Conservation (phyloP, 2,329 filamentous ascomycete species). For the Pseudogymnoascus pannorum region DNA sequence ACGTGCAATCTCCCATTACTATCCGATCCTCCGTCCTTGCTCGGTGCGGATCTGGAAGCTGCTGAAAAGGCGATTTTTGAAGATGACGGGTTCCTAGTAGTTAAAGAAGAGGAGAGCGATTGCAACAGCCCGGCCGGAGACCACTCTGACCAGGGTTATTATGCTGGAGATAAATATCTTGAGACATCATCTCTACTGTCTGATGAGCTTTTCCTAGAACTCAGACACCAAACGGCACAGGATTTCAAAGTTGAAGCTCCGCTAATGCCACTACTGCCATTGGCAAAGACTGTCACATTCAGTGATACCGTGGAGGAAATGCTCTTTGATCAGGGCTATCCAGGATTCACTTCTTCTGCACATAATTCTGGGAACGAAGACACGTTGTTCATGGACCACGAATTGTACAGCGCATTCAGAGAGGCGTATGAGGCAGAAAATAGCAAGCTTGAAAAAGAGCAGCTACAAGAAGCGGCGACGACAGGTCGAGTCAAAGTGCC, state of each 20-base stretch:
- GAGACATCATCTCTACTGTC: not conserved
- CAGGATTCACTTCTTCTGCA: not conserved
- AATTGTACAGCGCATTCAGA: constrained; percentile 15
- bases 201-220: not conserved
- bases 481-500: constrained; percentile 43
- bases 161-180: not conserved
- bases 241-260: constrained; percentile 25
- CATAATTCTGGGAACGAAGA: not conserved
- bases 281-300: constrained; percentile 23
- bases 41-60: constrained; percentile 18
- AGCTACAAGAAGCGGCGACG: constrained; percentile 27
- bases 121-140: not conserved
- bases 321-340: constrained; percentile 10
- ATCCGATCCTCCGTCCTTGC: constrained; percentile 12
- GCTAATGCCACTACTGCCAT: constrained; percentile 22
- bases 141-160: not conserved
- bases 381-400: not conserved
- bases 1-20: constrained; percentile 11
- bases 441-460: constrained; percentile 25
- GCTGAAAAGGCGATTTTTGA: constrained; percentile 25
- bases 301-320: constrained; percentile 22
- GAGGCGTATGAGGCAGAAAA: constrained; percentile 17
- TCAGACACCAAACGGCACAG: constrained; percentile 13
- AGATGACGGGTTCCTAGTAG: constrained; percentile 19
- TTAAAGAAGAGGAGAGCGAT: not conserved